Conservation (phyloP, 176 grass and related monocot species). For the Aechmea fasciata region DNA sequence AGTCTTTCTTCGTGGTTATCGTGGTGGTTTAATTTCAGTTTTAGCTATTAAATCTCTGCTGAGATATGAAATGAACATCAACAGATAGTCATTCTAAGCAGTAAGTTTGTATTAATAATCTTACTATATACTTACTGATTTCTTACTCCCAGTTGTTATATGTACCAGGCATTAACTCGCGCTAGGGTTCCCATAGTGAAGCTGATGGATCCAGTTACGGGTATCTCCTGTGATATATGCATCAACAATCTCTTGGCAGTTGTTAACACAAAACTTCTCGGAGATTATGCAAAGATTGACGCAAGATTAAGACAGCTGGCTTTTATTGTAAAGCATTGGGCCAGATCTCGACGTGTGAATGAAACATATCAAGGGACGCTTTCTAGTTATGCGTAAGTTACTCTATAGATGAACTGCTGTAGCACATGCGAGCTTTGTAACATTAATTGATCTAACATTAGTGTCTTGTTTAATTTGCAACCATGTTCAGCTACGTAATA, state of each 20-base stretch:
- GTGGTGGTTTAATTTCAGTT: not conserved
- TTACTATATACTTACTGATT: constrained; percentile 9
- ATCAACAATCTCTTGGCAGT: constrained; percentile 96
- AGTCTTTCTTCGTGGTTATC: not conserved
- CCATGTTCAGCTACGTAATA: constrained; percentile 70
- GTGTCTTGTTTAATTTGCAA: constrained; percentile 8
- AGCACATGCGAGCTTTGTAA: too few species aligned
- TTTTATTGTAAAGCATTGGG: constrained; percentile 98
- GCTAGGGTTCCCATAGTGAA: constrained; percentile 99
- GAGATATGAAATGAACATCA: too few species aligned
- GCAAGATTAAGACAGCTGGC: constrained; percentile 67
- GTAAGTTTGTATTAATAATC: not conserved
- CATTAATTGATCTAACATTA: constrained; percentile 1
- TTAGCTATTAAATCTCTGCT: not conserved
- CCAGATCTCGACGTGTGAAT: constrained; percentile 86
- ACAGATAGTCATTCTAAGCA: not conserved
- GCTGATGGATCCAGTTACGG: constrained; percentile 89
- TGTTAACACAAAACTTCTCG: constrained; percentile 96
- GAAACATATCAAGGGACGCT: constrained; percentile 97
- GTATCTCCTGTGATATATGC: constrained; percentile 93
- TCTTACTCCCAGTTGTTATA: constrained; percentile 19
- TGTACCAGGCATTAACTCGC: constrained; percentile 72
- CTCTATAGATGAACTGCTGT: not conserved
- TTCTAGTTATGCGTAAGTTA: constrained; percentile 96
- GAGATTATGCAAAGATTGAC: constrained; percentile 89